Conservation (phyloP, 2,329 filamentous ascomycete species). For the Venturia oleaginea region DNA sequence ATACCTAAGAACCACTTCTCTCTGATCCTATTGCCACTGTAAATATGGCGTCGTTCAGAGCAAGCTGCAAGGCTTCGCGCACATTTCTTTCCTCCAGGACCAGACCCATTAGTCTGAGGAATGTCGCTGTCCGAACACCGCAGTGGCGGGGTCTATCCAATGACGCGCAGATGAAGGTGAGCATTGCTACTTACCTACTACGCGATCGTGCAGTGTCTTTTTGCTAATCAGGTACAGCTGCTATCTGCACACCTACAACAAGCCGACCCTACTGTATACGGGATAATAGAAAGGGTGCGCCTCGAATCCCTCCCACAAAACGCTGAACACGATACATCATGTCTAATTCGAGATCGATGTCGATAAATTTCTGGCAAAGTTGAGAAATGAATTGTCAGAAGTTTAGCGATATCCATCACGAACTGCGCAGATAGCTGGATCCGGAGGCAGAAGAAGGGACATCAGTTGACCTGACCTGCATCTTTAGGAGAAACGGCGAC, state of each 20-base stretch:
- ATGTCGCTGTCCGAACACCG: slow-evolving; percentile 29
- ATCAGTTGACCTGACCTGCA: neutral
- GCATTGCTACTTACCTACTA: neutral
- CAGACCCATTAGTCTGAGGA: slow-evolving; percentile 19
- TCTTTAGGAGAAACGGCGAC: slow-evolving; percentile 80
- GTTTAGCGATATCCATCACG: no score
- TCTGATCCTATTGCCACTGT: neutral
- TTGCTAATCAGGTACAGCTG: slow-evolving; percentile 44
- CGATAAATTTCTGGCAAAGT: no score
- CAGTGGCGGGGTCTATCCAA: slow-evolving; percentile 26
- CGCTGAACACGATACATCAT: no score
- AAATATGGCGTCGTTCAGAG: slow-evolving; percentile 31
- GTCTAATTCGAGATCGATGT: no score
- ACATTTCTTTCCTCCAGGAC: slow-evolving; percentile 24
- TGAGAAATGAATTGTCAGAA: no score
- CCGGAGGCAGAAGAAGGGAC: no score
- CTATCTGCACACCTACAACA: slow-evolving; percentile 71
- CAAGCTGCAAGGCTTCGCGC: slow-evolving; percentile 30
- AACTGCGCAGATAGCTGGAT: no score
- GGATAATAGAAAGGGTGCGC: slow-evolving; percentile 80
- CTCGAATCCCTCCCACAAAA: neutral
- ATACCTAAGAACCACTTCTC: no score
- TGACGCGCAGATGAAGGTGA: slow-evolving; percentile 38
- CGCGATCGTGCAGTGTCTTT: neutral
- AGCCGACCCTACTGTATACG: slow-evolving; percentile 77